Evolutionary conservation across 805 yeast genomes (phyloP).

Genomic region (Komagataella populi): DNA sequence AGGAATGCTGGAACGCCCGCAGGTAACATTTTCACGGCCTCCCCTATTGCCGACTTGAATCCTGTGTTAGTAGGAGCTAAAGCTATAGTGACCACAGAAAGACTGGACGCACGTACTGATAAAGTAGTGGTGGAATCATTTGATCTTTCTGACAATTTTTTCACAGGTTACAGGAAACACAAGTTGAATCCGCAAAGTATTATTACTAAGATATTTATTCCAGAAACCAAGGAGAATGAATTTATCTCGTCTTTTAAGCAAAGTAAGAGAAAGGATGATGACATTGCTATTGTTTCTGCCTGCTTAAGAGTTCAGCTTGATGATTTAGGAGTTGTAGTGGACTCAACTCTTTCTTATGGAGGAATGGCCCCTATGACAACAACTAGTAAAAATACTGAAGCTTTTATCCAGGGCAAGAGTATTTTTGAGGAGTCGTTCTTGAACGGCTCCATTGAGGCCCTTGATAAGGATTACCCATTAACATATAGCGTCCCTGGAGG

Average conservation of each 20-base stretch:
- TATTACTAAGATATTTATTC: slow-evolving; percentile 23
- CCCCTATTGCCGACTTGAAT: slow-evolving; percentile 34
- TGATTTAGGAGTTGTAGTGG: slow-evolving; percentile 11
- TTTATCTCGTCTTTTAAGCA: slow-evolving; percentile 27
- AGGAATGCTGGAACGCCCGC: slow-evolving; percentile 37
- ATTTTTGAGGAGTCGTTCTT: slow-evolving; percentile 12
- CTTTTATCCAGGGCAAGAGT: slow-evolving; percentile 10
- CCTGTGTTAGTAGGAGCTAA: slow-evolving; percentile 29
- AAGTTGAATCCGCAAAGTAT: slow-evolving; percentile 20
- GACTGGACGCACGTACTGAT: slow-evolving; percentile 12
- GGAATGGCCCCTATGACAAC: slow-evolving; percentile 35
- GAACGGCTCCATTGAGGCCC: slow-evolving; percentile 15
- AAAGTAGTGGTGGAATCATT: slow-evolving; percentile 12
- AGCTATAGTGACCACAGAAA: slow-evolving; percentile 22
- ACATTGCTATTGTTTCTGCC: slow-evolving; percentile 33
- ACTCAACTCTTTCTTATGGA: slow-evolving; percentile 26
- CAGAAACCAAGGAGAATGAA: slow-evolving; percentile 22
- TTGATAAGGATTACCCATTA: slow-evolving; percentile 21
- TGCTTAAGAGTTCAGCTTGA: slow-evolving; percentile 18
- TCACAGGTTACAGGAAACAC: slow-evolving; percentile 28
- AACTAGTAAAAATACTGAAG: slow-evolving; percentile 21
- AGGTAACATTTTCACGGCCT: slow-evolving; percentile 34
- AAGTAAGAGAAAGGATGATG: slow-evolving; percentile 35
- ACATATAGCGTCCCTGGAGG: slow-evolving; percentile 34
- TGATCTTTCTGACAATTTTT: slow-evolving; percentile 24